Base-by-base conservation (phyloP, 176 grass and related monocot species). In the Oryza glaberrima region DNA sequence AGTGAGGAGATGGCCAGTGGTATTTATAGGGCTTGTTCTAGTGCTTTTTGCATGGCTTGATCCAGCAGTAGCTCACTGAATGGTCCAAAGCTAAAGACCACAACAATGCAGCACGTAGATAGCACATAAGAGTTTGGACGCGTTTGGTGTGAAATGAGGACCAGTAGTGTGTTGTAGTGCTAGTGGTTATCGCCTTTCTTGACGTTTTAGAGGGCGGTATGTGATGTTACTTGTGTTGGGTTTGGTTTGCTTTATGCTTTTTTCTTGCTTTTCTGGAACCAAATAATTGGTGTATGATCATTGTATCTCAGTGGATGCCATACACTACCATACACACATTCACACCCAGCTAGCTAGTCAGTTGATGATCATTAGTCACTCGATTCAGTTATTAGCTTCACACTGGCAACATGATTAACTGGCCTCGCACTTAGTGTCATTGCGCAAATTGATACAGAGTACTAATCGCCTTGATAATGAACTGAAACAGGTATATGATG, bases 81-180 rank as follows among this genome's bases (percentile, higher is more conserved):
- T 71, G 67, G 67, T 26, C 32, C 67, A 58, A 58, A 70, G 14
- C 32, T 11, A 36, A 81, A 71, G 6, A 7, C 20, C 32, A 15
- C 48, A 56, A 16, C 13, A 63, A 63, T 63, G 58, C 58, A 23
- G 65, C 17, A 81, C 6, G 10, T 81, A 65, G 58, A 22, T 77
- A 43, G 58, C 58, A 63, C 20, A 16, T 11, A 26, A 41, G 65
- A 51, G 54, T 49, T 65, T 73, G 41, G 56, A 86, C 0, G 56
- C 28, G 38, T 58, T 47, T 17, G 23, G 83, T 78, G 83, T 78
- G 83, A 85, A 85, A 70, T 11, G 75, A 72, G 83, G 67, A 63
- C 83, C 67, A 34, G 23, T 23, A 71, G 75, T 17, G 75, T 17
- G 75, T 47, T 63, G 75, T 71, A 65, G 54, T 65, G 76, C 75